phyloP scores from a whole-genome alignment of 805 yeast species.

The Metschnikowia chrysomelidarum region DNA sequence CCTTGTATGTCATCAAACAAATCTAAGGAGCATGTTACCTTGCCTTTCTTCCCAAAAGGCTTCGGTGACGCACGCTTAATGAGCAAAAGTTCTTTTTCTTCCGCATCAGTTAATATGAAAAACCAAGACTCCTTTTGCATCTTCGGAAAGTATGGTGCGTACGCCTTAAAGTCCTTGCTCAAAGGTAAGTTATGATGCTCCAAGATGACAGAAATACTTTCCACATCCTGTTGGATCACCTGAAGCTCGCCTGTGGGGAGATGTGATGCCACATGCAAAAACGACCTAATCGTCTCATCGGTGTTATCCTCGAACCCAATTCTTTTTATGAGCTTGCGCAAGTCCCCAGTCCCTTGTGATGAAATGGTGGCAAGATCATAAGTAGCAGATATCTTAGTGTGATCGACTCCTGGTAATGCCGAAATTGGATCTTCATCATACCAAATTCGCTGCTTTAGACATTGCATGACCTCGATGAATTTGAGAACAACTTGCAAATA shows the following conservation, averaged over 20 bases:
- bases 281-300: slow-evolving; percentile 32
- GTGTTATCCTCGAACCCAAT: slow-evolving; percentile 33
- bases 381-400: slow-evolving; percentile 1
- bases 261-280: slow-evolving; percentile 50
- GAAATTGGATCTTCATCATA: slow-evolving; percentile 70
- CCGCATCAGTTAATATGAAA: slow-evolving; percentile 53
- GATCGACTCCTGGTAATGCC: slow-evolving; percentile 48
- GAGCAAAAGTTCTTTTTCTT: slow-evolving; percentile 53
- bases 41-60: slow-evolving; percentile 35
- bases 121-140: slow-evolving; percentile 95
- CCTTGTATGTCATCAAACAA: slow-evolving; percentile 52
- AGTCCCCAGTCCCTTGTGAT: slow-evolving; percentile 31
- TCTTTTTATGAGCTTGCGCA: slow-evolving; percentile 33
- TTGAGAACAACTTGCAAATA: slow-evolving; percentile 58
- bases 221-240: slow-evolving; percentile 36
- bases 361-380: slow-evolving; percentile 44
- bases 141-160: slow-evolving; percentile 83
- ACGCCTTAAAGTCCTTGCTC: slow-evolving; percentile 62
- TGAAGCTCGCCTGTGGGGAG: slow-evolving; percentile 60
- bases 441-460: slow-evolving; percentile 88
- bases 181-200: slow-evolving; percentile 51
- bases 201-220: slow-evolving; percentile 43
- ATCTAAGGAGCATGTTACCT: slow-evolving; percentile 43
- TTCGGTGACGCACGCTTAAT: slow-evolving; percentile 76
- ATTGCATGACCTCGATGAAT: slow-evolving; percentile 71